These are phyloP conservation scores for Phaeosphaeria sp. DNA, from an alignment of 2,329 filamentous ascomycete genomes.

Conservation along the genomic window DNA sequence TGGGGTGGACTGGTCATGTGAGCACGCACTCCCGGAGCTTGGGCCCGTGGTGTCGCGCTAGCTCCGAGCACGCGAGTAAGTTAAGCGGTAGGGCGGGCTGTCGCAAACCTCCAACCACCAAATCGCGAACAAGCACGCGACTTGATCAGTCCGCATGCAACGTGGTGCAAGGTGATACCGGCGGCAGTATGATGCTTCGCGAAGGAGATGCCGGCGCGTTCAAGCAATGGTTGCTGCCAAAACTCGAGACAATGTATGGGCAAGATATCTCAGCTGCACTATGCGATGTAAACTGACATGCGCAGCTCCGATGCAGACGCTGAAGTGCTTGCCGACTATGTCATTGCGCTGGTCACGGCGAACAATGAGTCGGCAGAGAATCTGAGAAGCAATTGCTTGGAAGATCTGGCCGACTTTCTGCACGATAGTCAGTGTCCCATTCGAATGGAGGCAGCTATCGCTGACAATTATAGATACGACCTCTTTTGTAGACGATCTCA, in stretches of 20 bases:
- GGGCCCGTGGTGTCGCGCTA: constrained; percentile 16
- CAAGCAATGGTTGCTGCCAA: constrained; percentile 79
- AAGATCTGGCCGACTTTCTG: constrained; percentile 78
- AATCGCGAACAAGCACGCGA: background rate
- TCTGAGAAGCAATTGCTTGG: constrained; percentile 72
- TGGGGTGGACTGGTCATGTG: constrained; percentile 23
- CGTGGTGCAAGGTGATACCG: constrained; percentile 6
- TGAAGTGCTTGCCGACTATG: constrained; percentile 83
- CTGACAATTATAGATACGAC: constrained; percentile 57
- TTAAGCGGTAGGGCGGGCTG: background rate
- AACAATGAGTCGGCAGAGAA: constrained; percentile 62
- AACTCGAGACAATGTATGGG: constrained; percentile 73
- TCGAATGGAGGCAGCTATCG: background rate
- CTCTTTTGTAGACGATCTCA: constrained; percentile 74
- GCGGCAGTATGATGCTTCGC: constrained; percentile 59
- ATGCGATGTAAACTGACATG: constrained; percentile 7
- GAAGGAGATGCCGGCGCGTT: constrained; percentile 64
- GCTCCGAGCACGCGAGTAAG: constrained; percentile 15
- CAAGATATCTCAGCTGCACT: background rate
- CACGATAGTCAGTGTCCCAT: constrained; percentile 63
- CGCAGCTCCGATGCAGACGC: constrained; percentile 77
- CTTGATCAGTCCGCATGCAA: constrained; percentile 2
- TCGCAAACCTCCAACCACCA: background rate
- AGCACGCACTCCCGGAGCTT: constrained; percentile 17
- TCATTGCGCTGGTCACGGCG: constrained; percentile 76